Evolutionary conservation across 352 stramenopile genomes (phyloP), one percentile per base, ranked within the genome.

Genomic region (Pseudoperonospora humuli): DNA sequence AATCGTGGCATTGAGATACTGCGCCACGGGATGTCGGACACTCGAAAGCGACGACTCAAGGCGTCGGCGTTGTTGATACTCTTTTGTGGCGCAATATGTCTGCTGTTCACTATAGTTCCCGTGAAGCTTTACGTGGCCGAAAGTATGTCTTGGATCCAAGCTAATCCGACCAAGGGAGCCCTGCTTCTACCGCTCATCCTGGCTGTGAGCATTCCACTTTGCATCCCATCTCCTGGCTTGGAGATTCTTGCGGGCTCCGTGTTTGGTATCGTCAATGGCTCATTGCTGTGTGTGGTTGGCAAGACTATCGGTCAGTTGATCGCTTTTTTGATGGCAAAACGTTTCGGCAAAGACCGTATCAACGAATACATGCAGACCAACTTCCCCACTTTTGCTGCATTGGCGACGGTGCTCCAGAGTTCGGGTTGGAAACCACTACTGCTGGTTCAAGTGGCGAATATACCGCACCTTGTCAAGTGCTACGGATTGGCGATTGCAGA

Each of bases 401-500:
- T 89, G 18, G 51, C 69, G 0, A 57, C 46, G 5, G 70, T 86
- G 17, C 38, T 89, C 7, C 52, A 81, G 59, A 77, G 59, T 18
- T 61, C 72, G 10, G 84, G 64, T 44, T 84, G 75, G 76, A 89
- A 84, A 45, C 72, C 72, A 10, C 56, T 89, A 21, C 25, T 89
- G 27, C 55, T 86, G 20, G 64, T 86, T 11, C 77, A 89, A 45
- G 63, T 89, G 31, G 83, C 77, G 2, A 84, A 75, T 26, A 50
- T 86, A 7, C 77, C 74, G n/a, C 61, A 84, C 18, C 57, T 78
- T 7, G 57, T 86, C 50, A 89, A 86, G 45, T 86, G 67, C 57
- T 89, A 84, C 53, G 74, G 71, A 25, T 62, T 89, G 9, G 70
- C 76, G 24, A 73, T 89, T 24, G 77, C 72, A 1, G 68, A 86